These are phyloP conservation scores for Chytriomyces sp. DNA, from an alignment of 192 early-diverging fungal genomes.

Conservation along the genomic window DNA sequence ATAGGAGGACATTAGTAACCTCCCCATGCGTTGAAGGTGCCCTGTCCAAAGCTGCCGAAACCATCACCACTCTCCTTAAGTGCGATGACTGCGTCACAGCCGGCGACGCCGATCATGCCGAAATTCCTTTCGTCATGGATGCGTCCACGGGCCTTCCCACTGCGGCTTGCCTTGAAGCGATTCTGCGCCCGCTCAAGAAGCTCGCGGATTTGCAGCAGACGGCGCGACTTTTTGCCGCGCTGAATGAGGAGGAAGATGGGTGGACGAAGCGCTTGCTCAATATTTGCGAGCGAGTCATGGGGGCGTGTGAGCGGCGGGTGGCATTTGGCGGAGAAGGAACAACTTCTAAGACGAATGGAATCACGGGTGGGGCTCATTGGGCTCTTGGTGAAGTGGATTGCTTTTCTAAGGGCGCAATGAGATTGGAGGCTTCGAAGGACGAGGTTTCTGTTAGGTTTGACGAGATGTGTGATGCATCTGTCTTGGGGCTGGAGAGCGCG, in stretches of 20 bases:
- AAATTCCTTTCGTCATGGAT: neutral
- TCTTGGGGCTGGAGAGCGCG: constrained; percentile 8
- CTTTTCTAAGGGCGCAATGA: neutral
- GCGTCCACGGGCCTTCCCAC: neutral
- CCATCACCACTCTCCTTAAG: neutral
- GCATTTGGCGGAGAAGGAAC: neutral
- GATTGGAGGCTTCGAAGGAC: neutral
- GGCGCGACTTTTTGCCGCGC: neutral
- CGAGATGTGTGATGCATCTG: neutral
- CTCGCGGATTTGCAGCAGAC: neutral
- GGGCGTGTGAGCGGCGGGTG: neutral
- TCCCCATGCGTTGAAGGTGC: neutral
- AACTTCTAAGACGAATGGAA: no score
- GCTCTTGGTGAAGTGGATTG: no score
- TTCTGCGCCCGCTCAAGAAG: neutral
- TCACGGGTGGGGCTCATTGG: no score
- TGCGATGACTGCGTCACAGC: neutral
- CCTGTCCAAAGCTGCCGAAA: neutral
- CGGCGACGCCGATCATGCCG: neutral
- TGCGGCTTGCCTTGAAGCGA: neutral
- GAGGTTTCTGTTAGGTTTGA: neutral
- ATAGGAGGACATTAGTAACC: no score
- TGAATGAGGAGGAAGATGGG: constrained; percentile 7
- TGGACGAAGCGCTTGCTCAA: neutral
- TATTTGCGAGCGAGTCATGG: constrained; percentile 4